Evolutionary conservation across 1,284 basidiomycete species (phyloP).

Genomic region (Puccinia sorghi): DNA sequence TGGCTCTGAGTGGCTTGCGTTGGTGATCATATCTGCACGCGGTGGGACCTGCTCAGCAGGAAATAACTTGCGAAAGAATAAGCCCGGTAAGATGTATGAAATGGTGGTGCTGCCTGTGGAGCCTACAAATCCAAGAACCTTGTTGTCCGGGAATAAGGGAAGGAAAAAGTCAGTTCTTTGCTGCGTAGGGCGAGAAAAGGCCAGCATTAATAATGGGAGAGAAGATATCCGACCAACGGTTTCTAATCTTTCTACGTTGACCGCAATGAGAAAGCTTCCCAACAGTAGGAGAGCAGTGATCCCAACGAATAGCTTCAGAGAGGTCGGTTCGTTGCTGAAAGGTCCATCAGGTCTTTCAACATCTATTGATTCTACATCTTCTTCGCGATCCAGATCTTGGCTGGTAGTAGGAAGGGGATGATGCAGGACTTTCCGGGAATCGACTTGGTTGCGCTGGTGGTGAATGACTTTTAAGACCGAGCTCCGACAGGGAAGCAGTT

Average conservation of each 20-base stretch:
- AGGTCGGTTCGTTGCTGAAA: slow-evolving; percentile 58
- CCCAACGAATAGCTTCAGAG: slow-evolving; percentile 66
- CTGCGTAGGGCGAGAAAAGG: background rate
- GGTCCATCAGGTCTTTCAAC: background rate
- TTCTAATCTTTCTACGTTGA: slow-evolving; percentile 64
- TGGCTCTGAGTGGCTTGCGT: background rate
- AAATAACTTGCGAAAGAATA: slow-evolving; percentile 51
- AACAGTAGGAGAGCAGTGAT: slow-evolving; percentile 74
- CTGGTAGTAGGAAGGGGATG: background rate
- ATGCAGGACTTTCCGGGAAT: background rate
- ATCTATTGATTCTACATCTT: slow-evolving; percentile 52
- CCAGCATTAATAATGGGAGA: background rate
- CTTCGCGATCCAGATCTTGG: slow-evolving; percentile 51
- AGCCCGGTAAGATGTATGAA: slow-evolving; percentile 83
- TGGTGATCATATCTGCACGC: background rate
- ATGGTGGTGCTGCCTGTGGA: slow-evolving; percentile 94
- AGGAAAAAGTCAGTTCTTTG: background rate
- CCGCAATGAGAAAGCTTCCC: slow-evolving; percentile 69
- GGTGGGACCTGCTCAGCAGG: background rate
- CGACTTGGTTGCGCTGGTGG: background rate
- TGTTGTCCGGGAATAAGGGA: background rate
- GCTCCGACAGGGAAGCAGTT: slow-evolving; percentile 88
- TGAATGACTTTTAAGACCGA: slow-evolving; percentile 85
- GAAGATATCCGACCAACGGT: slow-evolving; percentile 64
- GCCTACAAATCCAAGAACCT: slow-evolving; percentile 89